Evolutionary conservation across 345 rosid species (phyloP), one percentile per base, ranked within the genome.

Genomic region (Eucalyptus sp.): DNA sequence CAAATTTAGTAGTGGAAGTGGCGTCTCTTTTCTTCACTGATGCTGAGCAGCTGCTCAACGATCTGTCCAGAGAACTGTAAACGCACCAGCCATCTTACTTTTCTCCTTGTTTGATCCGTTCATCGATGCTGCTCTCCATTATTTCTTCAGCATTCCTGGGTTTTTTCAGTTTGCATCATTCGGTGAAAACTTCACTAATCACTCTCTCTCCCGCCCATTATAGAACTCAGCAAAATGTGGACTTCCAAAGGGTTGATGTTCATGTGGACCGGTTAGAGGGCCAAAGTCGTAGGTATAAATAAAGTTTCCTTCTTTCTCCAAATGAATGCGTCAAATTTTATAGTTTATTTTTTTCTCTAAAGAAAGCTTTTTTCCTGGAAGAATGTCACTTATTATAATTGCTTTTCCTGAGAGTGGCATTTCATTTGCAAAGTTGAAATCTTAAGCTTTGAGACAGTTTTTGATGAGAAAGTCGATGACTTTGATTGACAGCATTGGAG

Each of bases 201-300:
- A 62, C 15, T 7, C 68, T 41, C 24, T 18, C 15, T 7, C 27
- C 33, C 4, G 20, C 22, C 41, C 27, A 90, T 58, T 76, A 8
- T 85, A 97, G 99, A 86, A 96, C 93, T 85, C 96, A 96, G 90
- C 97, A 90, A 91, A 91, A 87, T 91, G 93, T 96, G 68, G 97
- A 97, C 93, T 96, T 97, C 95, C 95, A 93, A 92, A 94, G 88
- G 90, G 95, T 96, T 86, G 99, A 97, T 89, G 93, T 96, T 3
- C 94, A 95, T 95, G 99, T 96, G 62, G 98, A 97, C 92, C 97
- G 96, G 91, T 92, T 95, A 88, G 96, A 97, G 93, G 99, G 99
- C 89, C 96, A 97, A 92, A 97, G 99, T 89, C 94, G 97, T 87
- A 97, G 99, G 99, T 96, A 92, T 85, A 12, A 2, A 13, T 50